A percentile compares a stretch with the other conserved stretches of the same genome.
phyloP scores from a whole-genome alignment of 2,329 filamentous ascomycete genomes.

The Cercospora brassicicola region DNA sequence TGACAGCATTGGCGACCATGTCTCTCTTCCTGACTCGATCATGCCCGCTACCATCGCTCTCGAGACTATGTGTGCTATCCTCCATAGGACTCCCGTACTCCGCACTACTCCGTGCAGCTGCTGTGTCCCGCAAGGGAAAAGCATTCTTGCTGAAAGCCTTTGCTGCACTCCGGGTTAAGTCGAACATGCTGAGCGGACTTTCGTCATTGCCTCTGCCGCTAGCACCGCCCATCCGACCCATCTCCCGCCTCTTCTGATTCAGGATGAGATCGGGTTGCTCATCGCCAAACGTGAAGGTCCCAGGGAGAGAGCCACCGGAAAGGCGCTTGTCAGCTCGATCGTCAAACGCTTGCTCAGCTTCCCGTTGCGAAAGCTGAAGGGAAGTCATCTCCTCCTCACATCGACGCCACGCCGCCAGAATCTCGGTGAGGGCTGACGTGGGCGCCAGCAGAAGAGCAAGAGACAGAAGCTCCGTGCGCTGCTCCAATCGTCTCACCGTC shows the following conservation, averaged over 20 bases:
- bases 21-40: constrained; percentile 67
- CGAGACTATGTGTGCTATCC: constrained; percentile 30
- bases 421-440: constrained; percentile 67
- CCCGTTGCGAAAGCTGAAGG: constrained; percentile 65
- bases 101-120: constrained; percentile 12
- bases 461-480: constrained; percentile 76
- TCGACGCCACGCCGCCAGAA: constrained; percentile 71
- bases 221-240: constrained; percentile 34
- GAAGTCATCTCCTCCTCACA: constrained; percentile 76
- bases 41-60: constrained; percentile 31
- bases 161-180: constrained; percentile 53
- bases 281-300: constrained; percentile 45
- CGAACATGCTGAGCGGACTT: constrained; percentile 55
- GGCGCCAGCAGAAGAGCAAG: constrained; percentile 75
- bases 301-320: constrained; percentile 41
- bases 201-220: constrained; percentile 44
- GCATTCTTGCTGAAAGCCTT: constrained; percentile 48
- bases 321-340: constrained; percentile 58
- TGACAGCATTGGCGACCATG: constrained; percentile 66
- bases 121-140: constrained; percentile 44
- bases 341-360: constrained; percentile 70
- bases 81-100: constrained; percentile 24
- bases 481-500: constrained; percentile 69
- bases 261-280: constrained; percentile 38
- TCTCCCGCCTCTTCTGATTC: constrained; percentile 46